Evolutionary conservation across 164 flowering plant species (phyloP).

Genomic region (Magnolia kwangsiensis): DNA sequence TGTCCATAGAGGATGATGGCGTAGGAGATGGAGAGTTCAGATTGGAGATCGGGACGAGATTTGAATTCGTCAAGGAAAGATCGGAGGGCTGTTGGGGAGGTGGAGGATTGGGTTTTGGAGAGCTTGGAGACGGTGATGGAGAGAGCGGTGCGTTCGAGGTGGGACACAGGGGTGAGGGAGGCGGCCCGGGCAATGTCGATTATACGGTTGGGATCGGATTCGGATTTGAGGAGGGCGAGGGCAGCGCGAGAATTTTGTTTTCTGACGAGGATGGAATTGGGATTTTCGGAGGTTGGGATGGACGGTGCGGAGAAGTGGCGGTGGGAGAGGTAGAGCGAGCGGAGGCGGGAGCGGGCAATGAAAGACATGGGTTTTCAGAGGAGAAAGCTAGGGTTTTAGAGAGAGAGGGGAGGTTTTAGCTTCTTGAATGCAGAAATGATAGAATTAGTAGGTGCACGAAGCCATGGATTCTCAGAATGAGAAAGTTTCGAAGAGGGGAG

Average conservation of each 20-base stretch:
- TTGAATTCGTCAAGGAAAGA: slow-evolving; percentile 42
- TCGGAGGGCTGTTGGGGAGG: slow-evolving; percentile 37
- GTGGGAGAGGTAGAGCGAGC: not conserved
- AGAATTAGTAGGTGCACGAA: no score
- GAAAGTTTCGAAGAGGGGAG: no score
- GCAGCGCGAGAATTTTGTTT: slow-evolving; percentile 58
- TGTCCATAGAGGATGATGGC: slow-evolving; percentile 66
- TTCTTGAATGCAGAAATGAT: not conserved
- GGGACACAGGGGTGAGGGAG: slow-evolving; percentile 56
- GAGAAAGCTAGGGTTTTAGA: not conserved
- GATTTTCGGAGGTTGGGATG: not conserved
- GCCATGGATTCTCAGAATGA: not conserved
- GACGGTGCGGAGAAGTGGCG: not conserved
- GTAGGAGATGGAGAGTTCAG: slow-evolving; percentile 48
- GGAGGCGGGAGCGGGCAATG: not conserved
- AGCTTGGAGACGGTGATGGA: slow-evolving; percentile 64
- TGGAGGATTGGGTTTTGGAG: slow-evolving; percentile 13
- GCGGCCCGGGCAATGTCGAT: slow-evolving; percentile 78
- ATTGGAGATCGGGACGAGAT: slow-evolving; percentile 50
- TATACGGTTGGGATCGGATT: slow-evolving; percentile 57
- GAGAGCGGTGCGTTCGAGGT: slow-evolving; percentile 65
- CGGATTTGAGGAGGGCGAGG: slow-evolving; percentile 60
- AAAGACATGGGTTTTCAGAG: not conserved
- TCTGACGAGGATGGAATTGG: slow-evolving; percentile 29
- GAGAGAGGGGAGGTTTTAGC: not conserved